These are phyloP conservation scores for Yarrowia yakushimensis DNA, from an alignment of 805 yeast species.

Conservation along the genomic window DNA sequence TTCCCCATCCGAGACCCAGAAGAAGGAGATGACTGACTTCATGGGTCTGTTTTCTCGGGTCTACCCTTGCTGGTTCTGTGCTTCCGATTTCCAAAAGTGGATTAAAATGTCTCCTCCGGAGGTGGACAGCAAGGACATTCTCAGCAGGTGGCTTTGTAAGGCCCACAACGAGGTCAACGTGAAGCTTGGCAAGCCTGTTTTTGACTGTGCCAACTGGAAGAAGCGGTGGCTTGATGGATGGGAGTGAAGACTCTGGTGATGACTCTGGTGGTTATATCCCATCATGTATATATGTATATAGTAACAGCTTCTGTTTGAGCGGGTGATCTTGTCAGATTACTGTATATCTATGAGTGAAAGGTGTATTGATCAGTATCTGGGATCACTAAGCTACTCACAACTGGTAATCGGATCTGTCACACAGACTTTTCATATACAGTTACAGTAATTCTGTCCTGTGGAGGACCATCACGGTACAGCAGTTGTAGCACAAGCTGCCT, in stretches of 20 bases:
- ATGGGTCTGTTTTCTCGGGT: conserved; percentile 66
- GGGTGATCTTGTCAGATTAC: not conserved
- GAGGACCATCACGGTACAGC: too few relatives aligned
- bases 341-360: too few relatives aligned
- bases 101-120: conserved; percentile 46
- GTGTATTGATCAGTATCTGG: too few relatives aligned
- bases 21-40: conserved; percentile 68
- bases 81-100: conserved; percentile 71
- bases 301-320: not conserved
- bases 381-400: too few relatives aligned
- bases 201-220: conserved; percentile 87
- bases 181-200: conserved; percentile 78
- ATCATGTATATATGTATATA: not conserved
- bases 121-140: conserved; percentile 55
- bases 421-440: too few relatives aligned
- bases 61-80: conserved; percentile 95
- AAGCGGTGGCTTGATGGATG: conserved; percentile 95
- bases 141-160: conserved; percentile 88
- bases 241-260: conserved; percentile 45
- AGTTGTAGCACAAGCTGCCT: too few relatives aligned
- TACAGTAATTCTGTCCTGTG: too few relatives aligned
- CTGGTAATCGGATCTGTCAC: too few relatives aligned
- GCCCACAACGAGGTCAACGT: conserved; percentile 93
- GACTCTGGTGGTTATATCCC: conserved; percentile 26
- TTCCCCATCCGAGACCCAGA: conserved; percentile 56